Conservation (phyloP, 208 protist species). For the Trypanosoma congolense region DNA sequence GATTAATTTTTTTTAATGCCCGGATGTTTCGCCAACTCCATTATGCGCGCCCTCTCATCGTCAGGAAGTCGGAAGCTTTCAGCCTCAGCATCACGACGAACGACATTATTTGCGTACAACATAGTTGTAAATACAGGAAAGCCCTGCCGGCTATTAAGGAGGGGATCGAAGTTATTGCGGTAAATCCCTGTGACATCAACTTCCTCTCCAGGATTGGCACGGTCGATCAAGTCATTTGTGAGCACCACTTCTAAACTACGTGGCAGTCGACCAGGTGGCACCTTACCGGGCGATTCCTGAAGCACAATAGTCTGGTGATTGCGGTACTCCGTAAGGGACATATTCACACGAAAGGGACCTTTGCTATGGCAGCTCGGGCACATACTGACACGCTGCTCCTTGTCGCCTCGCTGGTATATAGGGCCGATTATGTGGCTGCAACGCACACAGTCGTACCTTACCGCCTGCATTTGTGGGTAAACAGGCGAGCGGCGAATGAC, state of each 20-base stretch:
- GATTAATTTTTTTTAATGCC: constrained; percentile 90
- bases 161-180: constrained; percentile 96
- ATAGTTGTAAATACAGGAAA: constrained; percentile 99
- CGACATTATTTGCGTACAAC: constrained; percentile 97
- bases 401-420: constrained; percentile 85
- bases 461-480: constrained; percentile 96
- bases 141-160: constrained; percentile 96
- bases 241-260: constrained; percentile 98
- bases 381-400: constrained; percentile 81
- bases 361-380: constrained; percentile 92
- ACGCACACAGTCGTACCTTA: constrained; percentile 96
- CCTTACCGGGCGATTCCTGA: constrained; percentile 98
- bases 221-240: constrained; percentile 97
- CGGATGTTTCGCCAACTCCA: constrained; percentile 90
- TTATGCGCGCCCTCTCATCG: constrained; percentile 75
- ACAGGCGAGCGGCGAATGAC: constrained; percentile 97
- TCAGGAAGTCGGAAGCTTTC: constrained; percentile 83
- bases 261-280: constrained; percentile 97
- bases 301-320: constrained; percentile 98
- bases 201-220: constrained; percentile 96
- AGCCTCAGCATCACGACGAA: constrained; percentile 87
- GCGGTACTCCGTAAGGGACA: constrained; percentile 96
- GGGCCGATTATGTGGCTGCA: constrained; percentile 93
- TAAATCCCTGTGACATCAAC: constrained; percentile 98
- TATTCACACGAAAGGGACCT: constrained; percentile 95